Evolutionary conservation across 441 rosid genomes (phyloP).

Genomic region (Aquilaria agallochum): DNA sequence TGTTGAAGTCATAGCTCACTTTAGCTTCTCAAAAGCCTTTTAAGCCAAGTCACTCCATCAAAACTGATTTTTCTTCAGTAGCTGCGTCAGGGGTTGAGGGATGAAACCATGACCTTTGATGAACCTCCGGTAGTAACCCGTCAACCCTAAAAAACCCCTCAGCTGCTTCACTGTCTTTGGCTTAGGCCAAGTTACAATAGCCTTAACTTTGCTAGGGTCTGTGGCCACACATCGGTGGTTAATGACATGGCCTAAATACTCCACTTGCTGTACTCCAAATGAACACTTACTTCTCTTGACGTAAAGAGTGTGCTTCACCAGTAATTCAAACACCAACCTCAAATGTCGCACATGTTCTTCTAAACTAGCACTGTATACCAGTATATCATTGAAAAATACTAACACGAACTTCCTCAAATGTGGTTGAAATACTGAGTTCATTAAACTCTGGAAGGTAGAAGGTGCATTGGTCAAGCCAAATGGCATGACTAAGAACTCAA

Average conservation of each 20-base stretch:
- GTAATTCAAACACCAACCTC: neutral
- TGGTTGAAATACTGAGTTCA: neutral
- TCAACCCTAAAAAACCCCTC: neutral
- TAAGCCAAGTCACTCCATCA: neutral
- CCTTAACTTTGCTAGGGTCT: neutral
- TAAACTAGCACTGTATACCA: neutral
- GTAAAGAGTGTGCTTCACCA: neutral
- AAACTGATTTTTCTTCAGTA: neutral
- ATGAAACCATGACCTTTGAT: neutral
- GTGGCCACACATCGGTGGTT: neutral
- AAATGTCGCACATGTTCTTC: neutral
- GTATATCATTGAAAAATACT: neutral
- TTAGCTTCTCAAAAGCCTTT: neutral
- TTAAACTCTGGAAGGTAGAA: neutral
- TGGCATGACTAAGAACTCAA: neutral
- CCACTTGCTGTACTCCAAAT: neutral
- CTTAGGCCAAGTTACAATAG: neutral
- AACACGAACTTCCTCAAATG: neutral
- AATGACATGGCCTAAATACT: slow-evolving; percentile 1
- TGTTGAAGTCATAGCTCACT: neutral
- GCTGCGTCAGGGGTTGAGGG: neutral
- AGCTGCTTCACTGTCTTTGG: neutral
- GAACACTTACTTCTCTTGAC: neutral
- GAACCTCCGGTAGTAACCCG: neutral
- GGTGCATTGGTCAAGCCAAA: neutral